Conservation (phyloP, 768 basidiomycete species). For the Rhodocollybia butyracea region DNA sequence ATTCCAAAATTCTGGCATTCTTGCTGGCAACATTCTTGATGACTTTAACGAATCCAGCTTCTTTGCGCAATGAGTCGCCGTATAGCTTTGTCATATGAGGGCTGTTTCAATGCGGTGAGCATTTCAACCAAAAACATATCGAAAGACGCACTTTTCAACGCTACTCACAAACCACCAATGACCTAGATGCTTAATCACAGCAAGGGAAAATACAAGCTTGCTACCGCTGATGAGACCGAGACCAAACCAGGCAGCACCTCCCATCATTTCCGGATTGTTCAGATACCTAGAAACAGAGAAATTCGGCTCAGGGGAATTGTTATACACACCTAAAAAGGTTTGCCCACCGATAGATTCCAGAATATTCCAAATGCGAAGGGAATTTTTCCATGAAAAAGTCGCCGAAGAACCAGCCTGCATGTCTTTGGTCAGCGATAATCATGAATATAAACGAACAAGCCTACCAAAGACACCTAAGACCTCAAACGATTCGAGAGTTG, state of each 20-base stretch:
- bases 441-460: constrained; percentile 11
- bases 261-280: constrained; percentile 95
- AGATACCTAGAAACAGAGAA: constrained; percentile 56
- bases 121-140: neutral
- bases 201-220: constrained; percentile 85
- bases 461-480: constrained; percentile 90
- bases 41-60: constrained; percentile 98
- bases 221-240: constrained; percentile 88
- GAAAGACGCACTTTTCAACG: constrained; percentile 77
- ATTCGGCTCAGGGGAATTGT: neutral
- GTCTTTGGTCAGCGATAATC: neutral
- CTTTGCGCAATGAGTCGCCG: constrained; percentile 89
- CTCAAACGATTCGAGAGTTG: constrained; percentile 85
- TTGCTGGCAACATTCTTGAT: constrained; percentile 88
- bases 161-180: constrained; percentile 95
- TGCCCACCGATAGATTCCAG: constrained; percentile 94
- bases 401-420: constrained; percentile 93
- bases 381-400: constrained; percentile 97
- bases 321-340: too few species aligned
- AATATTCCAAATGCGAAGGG: constrained; percentile 87
- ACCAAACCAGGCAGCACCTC: constrained; percentile 94
- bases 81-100: constrained; percentile 99
- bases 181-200: constrained; percentile 79
- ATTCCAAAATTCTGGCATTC: constrained; percentile 74
- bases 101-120: constrained; percentile 35